Percentiles rank a stretch among this genome's conserved stretches.
Conservation (phyloP, 371 early-diverging fungal species). For the Apophysomyces elegans region DNA sequence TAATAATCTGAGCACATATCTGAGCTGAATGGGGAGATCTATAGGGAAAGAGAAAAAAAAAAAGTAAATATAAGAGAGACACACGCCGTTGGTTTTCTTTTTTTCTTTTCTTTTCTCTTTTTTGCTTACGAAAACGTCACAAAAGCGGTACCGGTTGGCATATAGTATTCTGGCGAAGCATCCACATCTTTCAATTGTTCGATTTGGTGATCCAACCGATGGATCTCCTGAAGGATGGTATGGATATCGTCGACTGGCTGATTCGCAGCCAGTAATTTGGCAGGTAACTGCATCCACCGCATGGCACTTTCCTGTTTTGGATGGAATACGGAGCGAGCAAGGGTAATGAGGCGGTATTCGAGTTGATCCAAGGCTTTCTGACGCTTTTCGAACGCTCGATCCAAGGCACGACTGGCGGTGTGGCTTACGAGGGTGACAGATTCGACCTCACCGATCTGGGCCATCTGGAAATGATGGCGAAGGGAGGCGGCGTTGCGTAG, state of each 20-base stretch:
- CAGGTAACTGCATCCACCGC: conserved; percentile 19
- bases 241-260: not conserved
- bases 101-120: not conserved
- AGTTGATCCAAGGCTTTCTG: conserved; percentile 27
- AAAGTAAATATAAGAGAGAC: conserved; percentile 2
- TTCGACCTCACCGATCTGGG: conserved; percentile 46
- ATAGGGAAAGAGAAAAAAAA: conserved; percentile 15
- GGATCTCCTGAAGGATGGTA: conserved; percentile 10
- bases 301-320: not conserved
- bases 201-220: conserved; percentile 28
- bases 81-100: not conserved
- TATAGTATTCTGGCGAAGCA: conserved; percentile 47
- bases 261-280: conserved; percentile 10
- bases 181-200: conserved; percentile 33
- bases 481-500: conserved; percentile 41
- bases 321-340: conserved; percentile 17
- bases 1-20: conserved; percentile 65
- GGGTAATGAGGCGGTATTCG: conserved; percentile 33
- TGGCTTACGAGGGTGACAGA: conserved; percentile 42
- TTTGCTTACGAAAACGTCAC: conserved; percentile 63
- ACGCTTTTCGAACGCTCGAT: conserved; percentile 23
- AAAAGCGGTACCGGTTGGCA: conserved; percentile 64
- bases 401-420: conserved; percentile 22
- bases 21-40: conserved; percentile 55
- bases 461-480: conserved; percentile 33